Percentiles rank a stretch among this genome's conserved stretches.
Conservation (phyloP, 1,284 basidiomycete genomes). For the Phellopilus nigrolimitatus region DNA sequence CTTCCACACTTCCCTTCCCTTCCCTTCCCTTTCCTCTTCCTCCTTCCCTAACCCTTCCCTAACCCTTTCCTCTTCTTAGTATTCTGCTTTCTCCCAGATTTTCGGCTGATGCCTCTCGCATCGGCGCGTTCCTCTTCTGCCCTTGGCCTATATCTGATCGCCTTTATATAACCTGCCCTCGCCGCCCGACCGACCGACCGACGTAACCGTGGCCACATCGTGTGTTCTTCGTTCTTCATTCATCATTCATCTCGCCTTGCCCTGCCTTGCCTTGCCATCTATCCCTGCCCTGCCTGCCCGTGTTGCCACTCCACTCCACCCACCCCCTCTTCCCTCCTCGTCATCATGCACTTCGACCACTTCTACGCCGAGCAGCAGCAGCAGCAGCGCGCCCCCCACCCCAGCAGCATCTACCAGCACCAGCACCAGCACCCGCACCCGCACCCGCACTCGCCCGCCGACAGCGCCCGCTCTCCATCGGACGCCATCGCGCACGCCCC, state of each 20-base stretch:
- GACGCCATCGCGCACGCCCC: neutral
- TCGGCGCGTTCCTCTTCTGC: neutral
- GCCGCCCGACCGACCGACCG: neutral
- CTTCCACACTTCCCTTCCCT: neutral
- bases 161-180: conserved; percentile 11
- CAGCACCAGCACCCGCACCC: too few relatives aligned
- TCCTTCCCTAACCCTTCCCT: conserved; percentile 1
- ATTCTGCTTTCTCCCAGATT: neutral
- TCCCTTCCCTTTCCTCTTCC: neutral
- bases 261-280: neutral
- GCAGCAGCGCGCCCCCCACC: neutral
- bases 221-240: neutral
- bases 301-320: neutral
- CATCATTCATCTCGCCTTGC: too few relatives aligned
- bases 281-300: neutral
- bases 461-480: neutral
- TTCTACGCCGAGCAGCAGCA: neutral
- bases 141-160: conserved; percentile 7
- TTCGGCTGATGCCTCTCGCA: neutral
- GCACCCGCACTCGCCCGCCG: too few relatives aligned
- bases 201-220: conserved; percentile 3
- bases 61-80: conserved; percentile 3
- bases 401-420: neutral
- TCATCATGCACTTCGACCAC: neutral
- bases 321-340: too few relatives aligned